Conservation (phyloP, 2,329 filamentous ascomycete genomes). For the Aspergillus carbonarius region DNA sequence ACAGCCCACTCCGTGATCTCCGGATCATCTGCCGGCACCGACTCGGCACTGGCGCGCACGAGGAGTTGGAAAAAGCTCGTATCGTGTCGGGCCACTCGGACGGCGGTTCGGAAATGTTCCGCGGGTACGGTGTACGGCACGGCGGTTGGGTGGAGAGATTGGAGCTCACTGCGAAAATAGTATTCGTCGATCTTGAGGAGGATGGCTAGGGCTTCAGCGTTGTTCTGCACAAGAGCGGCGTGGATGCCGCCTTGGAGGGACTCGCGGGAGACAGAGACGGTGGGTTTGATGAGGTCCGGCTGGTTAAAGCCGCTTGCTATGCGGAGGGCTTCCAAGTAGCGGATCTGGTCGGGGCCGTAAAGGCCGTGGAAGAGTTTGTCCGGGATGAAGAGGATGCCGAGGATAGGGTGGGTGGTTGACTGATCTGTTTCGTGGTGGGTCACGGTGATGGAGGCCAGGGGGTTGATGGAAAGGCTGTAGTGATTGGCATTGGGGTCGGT, state of each 20-base stretch:
- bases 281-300: slow-evolving; percentile 10
- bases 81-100: slow-evolving; percentile 25
- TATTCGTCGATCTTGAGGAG: slow-evolving; percentile 43
- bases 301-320: slow-evolving; percentile 27
- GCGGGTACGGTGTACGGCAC: slow-evolving; percentile 30
- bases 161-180: slow-evolving; percentile 18
- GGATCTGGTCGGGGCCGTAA: slow-evolving; percentile 30
- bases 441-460: slow-evolving; percentile 23
- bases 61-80: slow-evolving; percentile 32
- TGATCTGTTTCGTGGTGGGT: slow-evolving; percentile 10
- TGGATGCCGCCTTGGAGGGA: slow-evolving; percentile 42
- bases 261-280: slow-evolving; percentile 30
- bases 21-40: slow-evolving; percentile 34
- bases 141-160: neutral
- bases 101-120: slow-evolving; percentile 36
- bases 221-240: slow-evolving; percentile 36
- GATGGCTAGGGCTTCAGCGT: slow-evolving; percentile 31
- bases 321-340: slow-evolving; percentile 39
- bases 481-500: slow-evolving; percentile 5
- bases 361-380: slow-evolving; percentile 24
- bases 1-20: slow-evolving; percentile 41
- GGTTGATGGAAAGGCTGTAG: slow-evolving; percentile 25
- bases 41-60: slow-evolving; percentile 40
- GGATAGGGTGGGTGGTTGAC: slow-evolving; percentile 13
- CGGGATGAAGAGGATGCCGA: slow-evolving; percentile 21